Evolutionary conservation across 768 basidiomycete species (phyloP), one percentile per base, ranked within the genome.

Genomic region (Mycena crocata): DNA sequence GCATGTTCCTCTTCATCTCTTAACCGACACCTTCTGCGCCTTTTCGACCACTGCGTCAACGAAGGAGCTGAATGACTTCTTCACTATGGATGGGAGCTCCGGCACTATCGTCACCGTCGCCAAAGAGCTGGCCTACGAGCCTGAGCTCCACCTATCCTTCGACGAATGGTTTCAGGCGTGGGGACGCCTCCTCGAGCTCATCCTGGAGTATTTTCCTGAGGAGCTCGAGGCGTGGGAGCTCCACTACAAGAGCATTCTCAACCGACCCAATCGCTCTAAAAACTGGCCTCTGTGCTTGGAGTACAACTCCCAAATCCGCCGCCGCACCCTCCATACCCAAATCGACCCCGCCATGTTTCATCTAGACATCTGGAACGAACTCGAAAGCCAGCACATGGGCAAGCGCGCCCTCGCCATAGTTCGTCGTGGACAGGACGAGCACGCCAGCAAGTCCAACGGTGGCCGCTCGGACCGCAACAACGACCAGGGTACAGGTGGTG

Each of bases 141-240:
- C 66, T 0, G 73, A 76, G 52, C 50, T 66, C 4, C 32, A 52
- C 10, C 45, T 76, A 4, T 44, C 59, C 7, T 76, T 74, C 46
- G 69, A 74, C 10, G 65, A 73, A 24, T 75, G 73, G 75, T 65
- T 66, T 15, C 71, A 74, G 44, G 72, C 67, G 0, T 74, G 71
- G 68, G n/a, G 31, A 5, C 67, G 63, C 8, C 62, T 76, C 2
- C 62, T 72, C 4, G 15, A 49, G 13, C 60, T 74, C 1, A 71
- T 74, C 6, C 4, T 30, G 0, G 46, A 62, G 7, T 71, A 66
- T 39, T 17, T 70, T 8, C 72, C 69, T 0, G 34, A 70, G 3
- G 69, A 72, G 5, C 50, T 46, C 15, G 24, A 6, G 0, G 9
- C 8, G 0, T 76, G 73, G 75, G 35, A 50, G 0, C 24, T 13